Base-by-base conservation (phyloP, 1,284 basidiomycete species). In the Moesziomyces parantarcticus region DNA sequence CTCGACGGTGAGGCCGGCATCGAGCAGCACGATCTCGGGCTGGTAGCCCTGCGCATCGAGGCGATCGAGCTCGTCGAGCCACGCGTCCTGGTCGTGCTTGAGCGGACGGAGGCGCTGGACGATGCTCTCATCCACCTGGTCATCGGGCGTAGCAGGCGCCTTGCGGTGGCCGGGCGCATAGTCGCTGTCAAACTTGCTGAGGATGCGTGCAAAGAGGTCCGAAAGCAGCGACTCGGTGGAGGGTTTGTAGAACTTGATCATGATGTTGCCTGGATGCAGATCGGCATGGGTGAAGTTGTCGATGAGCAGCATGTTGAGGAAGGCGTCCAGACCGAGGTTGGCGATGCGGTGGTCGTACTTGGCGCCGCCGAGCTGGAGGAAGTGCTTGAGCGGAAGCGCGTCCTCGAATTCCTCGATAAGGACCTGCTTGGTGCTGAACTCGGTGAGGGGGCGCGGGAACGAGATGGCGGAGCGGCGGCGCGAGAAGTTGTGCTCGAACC, bases 221-320 rank as follows among this genome's bases (percentile, higher is more conserved):
- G 68, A 58, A 5, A 83, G 66, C 43, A 82, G 48, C 16, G 80
- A 78, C 46, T 75, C 63, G 25, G 77, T 79, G 18, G 89, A 87
- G 0, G 92, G 92, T 82, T 91, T 92, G 83, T 90, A 91, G 85
- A 98, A 97, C 83, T 95, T 96, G 86, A 97, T 90, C 91, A 98
- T 94, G 84, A 97, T 96, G 84, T 97, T 97, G 29, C 96, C 96
- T 0, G 94, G 93, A 84, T 93, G 92, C 62, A 82, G 51, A 46
- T 82, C 96, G 3, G 95, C 90, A 84, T 99, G 96, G 2, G 96
- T 94, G 85, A 97, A 99, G 84, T 99, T 99, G 85, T 99, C 96
- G 47, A 99, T 87, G 1, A 99, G 87, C 22, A 99, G 89, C 96
- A 99, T 99, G 85, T 97, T 94, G 82, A 99, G 84, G 85, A 99